These are phyloP conservation scores for Coemansia biformis DNA, from an alignment of 192 early-diverging fungal genomes.

Conservation along the genomic window DNA sequence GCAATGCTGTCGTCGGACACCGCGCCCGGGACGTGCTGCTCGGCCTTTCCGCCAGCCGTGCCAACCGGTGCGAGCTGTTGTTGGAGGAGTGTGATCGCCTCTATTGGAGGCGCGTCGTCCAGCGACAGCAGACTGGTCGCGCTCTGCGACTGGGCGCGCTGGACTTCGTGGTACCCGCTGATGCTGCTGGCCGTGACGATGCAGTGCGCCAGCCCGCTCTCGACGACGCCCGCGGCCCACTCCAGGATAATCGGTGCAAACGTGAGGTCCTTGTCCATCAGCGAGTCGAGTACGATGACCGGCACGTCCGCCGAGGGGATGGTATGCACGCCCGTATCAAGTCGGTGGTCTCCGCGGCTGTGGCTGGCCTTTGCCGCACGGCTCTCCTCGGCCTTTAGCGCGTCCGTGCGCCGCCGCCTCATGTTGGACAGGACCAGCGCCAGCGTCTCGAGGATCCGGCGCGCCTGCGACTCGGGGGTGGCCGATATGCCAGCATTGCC, in stretches of 20 bases:
- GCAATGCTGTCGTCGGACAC: no score
- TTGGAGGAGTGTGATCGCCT: constrained; percentile 37
- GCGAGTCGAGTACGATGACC: constrained; percentile 85
- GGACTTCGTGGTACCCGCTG: constrained; percentile 59
- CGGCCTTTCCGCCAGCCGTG: no score
- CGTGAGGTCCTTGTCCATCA: constrained; percentile 67
- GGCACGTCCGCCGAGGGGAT: constrained; percentile 62
- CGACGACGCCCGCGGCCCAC: constrained; percentile 76
- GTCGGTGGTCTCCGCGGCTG: no score
- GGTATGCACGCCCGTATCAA: constrained; percentile 1
- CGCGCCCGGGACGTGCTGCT: no score
- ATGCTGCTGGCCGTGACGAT: constrained; percentile 79
- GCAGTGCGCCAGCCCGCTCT: constrained; percentile 85
- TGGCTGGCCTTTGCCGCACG: no score
- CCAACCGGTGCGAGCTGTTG: no score
- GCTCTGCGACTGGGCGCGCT: constrained; percentile 43
- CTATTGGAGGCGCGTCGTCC: constrained; percentile 35
- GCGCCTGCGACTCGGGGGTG: constrained; percentile 75
- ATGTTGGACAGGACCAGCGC: constrained; percentile 68
- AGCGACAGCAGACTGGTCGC: constrained; percentile 39
- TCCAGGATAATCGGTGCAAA: constrained; percentile 63
- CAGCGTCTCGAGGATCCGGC: constrained; percentile 76
- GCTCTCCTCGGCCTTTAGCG: constrained; percentile 32
- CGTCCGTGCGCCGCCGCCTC: constrained; percentile 17
- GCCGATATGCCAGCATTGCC: constrained; percentile 79